phyloP scores from a whole-genome alignment of 306 rosid genomes.

The cucumber (Cucumis sativus) region Cucumber_9930_V3 NC_026661.2:18083501-18084000 shows the following conservation, averaged over 20 bases:
- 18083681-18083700: neutral
- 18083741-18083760: constrained; percentile 91
- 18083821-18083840: constrained; percentile 48
- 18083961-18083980: neutral
- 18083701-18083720: neutral
- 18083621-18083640: neutral
- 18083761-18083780: constrained; percentile 85
- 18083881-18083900: neutral
- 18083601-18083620: neutral
- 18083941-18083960: neutral
- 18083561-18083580: neutral
- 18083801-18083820: constrained; percentile 91
- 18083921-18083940: neutral
- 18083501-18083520: neutral
- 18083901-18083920: neutral
- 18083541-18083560: neutral
- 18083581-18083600: neutral
- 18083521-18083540: neutral
- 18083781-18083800: constrained; percentile 90
- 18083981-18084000: neutral
- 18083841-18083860: neutral
- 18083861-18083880: neutral
- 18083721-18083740: constrained; percentile 19
- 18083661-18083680: neutral
- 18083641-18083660: neutral